Conservation (phyloP, 83 land plant genomes). For the Diphasiastrum complanatum region DNA sequence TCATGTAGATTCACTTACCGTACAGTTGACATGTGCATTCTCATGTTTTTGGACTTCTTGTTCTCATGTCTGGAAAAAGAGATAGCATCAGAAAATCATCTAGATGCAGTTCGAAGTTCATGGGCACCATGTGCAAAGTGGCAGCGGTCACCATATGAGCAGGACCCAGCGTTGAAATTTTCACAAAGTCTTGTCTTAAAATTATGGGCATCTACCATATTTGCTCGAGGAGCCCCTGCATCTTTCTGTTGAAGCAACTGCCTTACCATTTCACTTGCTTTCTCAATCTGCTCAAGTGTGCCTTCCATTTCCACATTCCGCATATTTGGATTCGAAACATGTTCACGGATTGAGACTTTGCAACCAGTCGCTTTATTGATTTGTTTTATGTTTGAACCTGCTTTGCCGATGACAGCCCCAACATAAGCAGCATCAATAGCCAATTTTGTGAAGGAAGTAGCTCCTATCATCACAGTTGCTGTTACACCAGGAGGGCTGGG, state of each 20-base stretch:
- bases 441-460: conserved; percentile 65
- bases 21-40: too few relatives aligned
- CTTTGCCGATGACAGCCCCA: conserved; percentile 90
- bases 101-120: conserved; percentile 63
- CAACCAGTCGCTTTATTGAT: conserved; percentile 68
- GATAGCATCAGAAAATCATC: too few relatives aligned
- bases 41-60: too few relatives aligned
- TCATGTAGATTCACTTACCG: too few relatives aligned
- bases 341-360: conserved; percentile 68
- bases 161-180: conserved; percentile 64
- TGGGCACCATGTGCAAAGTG: conserved; percentile 86
- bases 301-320: conserved; percentile 91
- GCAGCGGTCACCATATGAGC: conserved; percentile 90
- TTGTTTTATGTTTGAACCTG: conserved; percentile 78
- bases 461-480: conserved; percentile 59
- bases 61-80: too few relatives aligned
- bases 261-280: conserved; percentile 77
- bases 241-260: conserved; percentile 51
- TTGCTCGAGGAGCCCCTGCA: conserved; percentile 12
- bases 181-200: conserved; percentile 87
- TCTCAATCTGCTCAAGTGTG: conserved; percentile 70
- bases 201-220: conserved; percentile 33
- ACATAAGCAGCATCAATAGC: conserved; percentile 83
- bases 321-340: conserved; percentile 67
- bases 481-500: conserved; percentile 44